phyloP scores from a whole-genome alignment of 345 rosid species.

The Camelina neglecta region DNA sequence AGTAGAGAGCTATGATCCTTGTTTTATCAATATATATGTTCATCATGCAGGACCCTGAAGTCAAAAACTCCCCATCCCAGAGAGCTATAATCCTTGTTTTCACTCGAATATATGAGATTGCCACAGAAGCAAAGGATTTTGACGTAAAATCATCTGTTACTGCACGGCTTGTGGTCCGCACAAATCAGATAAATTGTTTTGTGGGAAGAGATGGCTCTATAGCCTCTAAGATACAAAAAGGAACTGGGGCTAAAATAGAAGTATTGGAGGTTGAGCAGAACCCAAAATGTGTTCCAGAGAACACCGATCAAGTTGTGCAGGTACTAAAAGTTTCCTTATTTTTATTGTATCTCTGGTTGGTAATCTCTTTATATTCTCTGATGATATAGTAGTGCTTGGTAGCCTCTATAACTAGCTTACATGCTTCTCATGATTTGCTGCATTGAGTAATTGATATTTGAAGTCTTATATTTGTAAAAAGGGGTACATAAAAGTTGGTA shows the following conservation, averaged over 20 bases:
- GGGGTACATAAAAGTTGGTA: not conserved
- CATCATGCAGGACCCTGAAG: conserved; percentile 58
- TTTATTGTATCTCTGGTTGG: not conserved
- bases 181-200: conserved; percentile 65
- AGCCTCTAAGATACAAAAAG: conserved; percentile 54
- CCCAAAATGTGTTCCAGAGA: conserved; percentile 59
- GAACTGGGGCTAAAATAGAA: conserved; percentile 53
- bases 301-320: conserved; percentile 66
- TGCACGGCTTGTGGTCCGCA: conserved; percentile 66
- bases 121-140: conserved; percentile 35
- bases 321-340: conserved; percentile 34
- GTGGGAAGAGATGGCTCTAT: conserved; percentile 29
- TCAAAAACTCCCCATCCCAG: conserved; percentile 61
- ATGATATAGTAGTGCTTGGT: not conserved
- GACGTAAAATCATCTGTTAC: conserved; percentile 38
- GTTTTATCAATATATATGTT: conserved; percentile 14
- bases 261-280: conserved; percentile 47
- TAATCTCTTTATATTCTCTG: not conserved
- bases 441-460: not conserved
- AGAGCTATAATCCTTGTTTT: conserved; percentile 66
- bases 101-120: conserved; percentile 56
- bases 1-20: too few relatives aligned
- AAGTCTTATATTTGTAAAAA: not conserved
- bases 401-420: too few relatives aligned
- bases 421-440: too few relatives aligned